Evolutionary conservation across 2,329 filamentous ascomycete species (phyloP).

Genomic region (Hypoxylon sp.): DNA sequence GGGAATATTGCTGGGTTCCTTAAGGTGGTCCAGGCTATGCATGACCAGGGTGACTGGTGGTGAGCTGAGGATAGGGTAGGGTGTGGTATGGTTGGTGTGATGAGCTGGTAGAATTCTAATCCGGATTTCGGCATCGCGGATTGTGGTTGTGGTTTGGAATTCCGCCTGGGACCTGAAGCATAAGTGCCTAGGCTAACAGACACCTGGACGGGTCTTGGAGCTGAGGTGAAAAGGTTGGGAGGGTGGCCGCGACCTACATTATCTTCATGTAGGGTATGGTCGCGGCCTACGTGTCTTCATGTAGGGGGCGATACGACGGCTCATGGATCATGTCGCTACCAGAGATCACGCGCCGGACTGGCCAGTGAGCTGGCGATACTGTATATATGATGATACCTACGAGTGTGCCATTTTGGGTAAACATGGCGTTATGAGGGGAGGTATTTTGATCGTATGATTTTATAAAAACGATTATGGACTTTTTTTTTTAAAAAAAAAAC

Average conservation of each 20-base stretch:
- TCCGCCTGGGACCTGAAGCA: neutral
- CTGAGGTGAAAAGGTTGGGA: neutral
- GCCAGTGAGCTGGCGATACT: slow-evolving; percentile 5
- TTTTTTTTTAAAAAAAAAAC: neutral
- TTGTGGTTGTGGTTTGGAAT: neutral
- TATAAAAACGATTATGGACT: neutral
- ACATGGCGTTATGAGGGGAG: slow-evolving; percentile 4
- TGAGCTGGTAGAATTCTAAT: neutral
- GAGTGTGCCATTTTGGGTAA: neutral
- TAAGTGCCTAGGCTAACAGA: neutral
- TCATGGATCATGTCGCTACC: slow-evolving; percentile 5
- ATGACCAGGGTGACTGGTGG: slow-evolving; percentile 97
- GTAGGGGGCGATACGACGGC: slow-evolving; percentile 16
- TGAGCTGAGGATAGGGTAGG: slow-evolving; percentile 20
- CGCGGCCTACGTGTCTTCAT: neutral
- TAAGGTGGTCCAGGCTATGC: slow-evolving; percentile 96
- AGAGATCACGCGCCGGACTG: neutral
- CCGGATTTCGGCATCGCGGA: neutral
- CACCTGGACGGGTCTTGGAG: neutral
- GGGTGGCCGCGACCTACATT: slow-evolving; percentile 13
- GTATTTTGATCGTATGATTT: slow-evolving; percentile 3
- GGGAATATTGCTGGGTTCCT: slow-evolving; percentile 98
- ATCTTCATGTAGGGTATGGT: slow-evolving; percentile 8
- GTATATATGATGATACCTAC: slow-evolving; percentile 20
- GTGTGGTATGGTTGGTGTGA: neutral